Base-by-base conservation (phyloP, 2,329 filamentous ascomycete species). In the Calonectria pseudoturangicola region DNA sequence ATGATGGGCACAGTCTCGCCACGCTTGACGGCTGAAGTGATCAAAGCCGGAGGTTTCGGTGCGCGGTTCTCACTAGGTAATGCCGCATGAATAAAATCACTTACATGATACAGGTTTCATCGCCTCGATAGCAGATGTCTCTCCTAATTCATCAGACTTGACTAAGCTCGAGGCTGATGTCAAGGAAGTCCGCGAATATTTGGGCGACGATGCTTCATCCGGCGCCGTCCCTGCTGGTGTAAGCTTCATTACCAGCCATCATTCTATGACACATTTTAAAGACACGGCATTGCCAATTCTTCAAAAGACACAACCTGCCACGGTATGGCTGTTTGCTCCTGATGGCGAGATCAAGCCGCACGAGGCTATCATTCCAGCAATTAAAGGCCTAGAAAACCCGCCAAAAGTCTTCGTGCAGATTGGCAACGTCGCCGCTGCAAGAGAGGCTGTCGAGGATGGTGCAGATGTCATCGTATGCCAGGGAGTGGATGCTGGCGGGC, bases 271-370 rank as follows among this genome's bases (percentile, higher is more conserved):
- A 0, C 75, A 82, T 64, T 89, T 89, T 75, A 72, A 76, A 30
- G 73, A 81, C 68, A 87, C 85, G n/a, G 84, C 86, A 2, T 80
- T 91, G 2, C 87, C 88, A 1, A 75, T 93, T 15, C 83, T 94
- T 21, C 79, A 79, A 28, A 83, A 85, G 72, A 88, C 91, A 80
- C 83, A 82, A 0, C 91, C 92, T 2, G 88, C 88, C 2, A 92
- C 91, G 0, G 85, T 92, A 10, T 94, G 92, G 92, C 87, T 94
- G 58, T 94, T 93, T 78, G 92, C 92, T 3, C 91, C 91, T 2
- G 83, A 85, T 39, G 83, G 85, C 6, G 80, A 86, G 18, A 79
- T 84, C 25, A 83, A 85, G 18, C 83, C 85, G 13, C 83, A 86
- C 66, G 75, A 70, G 8, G 77, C 68, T 64, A 84, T 88, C 51